These are phyloP conservation scores for Hebeloma cylindrosporum DNA, from an alignment of 768 basidiomycete species.

Conservation along the genomic window DNA sequence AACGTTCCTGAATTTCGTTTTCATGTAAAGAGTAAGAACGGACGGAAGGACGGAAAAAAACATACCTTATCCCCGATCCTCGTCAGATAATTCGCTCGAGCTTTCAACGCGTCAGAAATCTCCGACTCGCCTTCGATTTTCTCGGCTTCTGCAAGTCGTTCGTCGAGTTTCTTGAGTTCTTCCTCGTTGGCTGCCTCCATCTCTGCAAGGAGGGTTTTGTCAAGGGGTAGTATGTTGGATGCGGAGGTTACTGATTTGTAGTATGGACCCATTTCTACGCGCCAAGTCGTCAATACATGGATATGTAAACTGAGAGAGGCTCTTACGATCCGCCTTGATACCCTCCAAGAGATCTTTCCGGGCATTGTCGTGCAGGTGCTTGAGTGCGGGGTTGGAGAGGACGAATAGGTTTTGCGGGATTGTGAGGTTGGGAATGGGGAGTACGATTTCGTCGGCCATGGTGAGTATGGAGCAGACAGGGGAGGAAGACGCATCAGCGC, in stretches of 20 bases:
- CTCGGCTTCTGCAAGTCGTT: constrained; percentile 79
- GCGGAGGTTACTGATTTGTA: constrained; percentile 59
- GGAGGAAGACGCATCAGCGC: constrained; percentile 37
- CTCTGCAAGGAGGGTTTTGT: constrained; percentile 49
- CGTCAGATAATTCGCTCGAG: constrained; percentile 82
- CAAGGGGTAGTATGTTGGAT: constrained; percentile 44
- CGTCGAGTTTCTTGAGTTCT: constrained; percentile 73
- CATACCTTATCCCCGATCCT: constrained; percentile 81
- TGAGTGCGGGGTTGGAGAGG: constrained; percentile 60
- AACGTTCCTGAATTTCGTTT: constrained; percentile 56
- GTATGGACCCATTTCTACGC: constrained; percentile 86
- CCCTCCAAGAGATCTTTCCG: constrained; percentile 64
- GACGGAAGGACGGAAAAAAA: constrained; percentile 29
- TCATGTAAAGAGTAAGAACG: background rate
- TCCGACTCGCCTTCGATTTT: constrained; percentile 93
- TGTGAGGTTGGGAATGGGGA: constrained; percentile 84
- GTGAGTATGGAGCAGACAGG: constrained; percentile 16
- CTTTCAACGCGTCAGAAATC: constrained; percentile 83
- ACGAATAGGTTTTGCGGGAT: constrained; percentile 80
- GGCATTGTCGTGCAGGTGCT: constrained; percentile 67
- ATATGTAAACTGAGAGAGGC: background rate
- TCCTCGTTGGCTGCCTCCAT: constrained; percentile 72
- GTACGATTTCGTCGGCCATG: constrained; percentile 84
- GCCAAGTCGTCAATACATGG: background rate
- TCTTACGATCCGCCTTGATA: constrained; percentile 78